These are phyloP conservation scores for Albophoma yamanashiensis DNA, from an alignment of 2,329 filamentous ascomycete genomes.

Conservation along the genomic window DNA sequence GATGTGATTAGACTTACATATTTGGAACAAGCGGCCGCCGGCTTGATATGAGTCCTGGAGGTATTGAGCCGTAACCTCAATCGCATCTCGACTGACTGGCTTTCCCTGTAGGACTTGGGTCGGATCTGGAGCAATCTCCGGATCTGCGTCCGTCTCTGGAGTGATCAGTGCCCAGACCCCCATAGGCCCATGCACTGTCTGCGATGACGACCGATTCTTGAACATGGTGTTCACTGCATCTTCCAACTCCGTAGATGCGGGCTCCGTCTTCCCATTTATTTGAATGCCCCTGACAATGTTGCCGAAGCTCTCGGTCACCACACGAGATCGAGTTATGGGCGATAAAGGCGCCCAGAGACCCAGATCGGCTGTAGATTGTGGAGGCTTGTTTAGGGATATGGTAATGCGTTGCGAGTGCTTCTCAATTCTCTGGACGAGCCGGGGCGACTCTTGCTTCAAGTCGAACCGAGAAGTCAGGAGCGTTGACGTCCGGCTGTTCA, in stretches of 20 bases:
- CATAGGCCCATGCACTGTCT: constrained; percentile 32
- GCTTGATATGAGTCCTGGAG: constrained; percentile 24
- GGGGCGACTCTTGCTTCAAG: constrained; percentile 9
- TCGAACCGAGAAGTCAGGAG: constrained; percentile 30
- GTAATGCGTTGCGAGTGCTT: constrained; percentile 28
- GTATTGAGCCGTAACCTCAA: constrained; percentile 13
- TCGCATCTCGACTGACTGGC: constrained; percentile 6
- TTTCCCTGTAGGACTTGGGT: constrained; percentile 1
- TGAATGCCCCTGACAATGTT: constrained; percentile 65
- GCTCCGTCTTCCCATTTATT: constrained; percentile 32
- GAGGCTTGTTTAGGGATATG: constrained; percentile 11
- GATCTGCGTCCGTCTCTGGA: constrained; percentile 21
- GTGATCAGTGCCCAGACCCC: constrained; percentile 66
- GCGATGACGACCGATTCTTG: constrained; percentile 17
- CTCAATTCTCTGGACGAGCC: constrained; percentile 16
- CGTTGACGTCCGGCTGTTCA: constrained; percentile 53
- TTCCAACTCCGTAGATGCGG: constrained; percentile 66
- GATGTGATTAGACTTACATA: constrained; percentile 13
- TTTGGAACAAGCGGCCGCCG: constrained; percentile 34
- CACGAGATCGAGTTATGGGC: constrained; percentile 51
- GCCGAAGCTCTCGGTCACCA: constrained; percentile 56
- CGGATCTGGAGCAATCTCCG: constrained; percentile 5
- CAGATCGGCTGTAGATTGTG: constrained; percentile 11
- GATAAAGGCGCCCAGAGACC: constrained; percentile 38
- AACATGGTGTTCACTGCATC: constrained; percentile 49